Evolutionary conservation across 176 grass and related monocot genomes (phyloP).

Genomic region (Oryza brachyantha): DNA sequence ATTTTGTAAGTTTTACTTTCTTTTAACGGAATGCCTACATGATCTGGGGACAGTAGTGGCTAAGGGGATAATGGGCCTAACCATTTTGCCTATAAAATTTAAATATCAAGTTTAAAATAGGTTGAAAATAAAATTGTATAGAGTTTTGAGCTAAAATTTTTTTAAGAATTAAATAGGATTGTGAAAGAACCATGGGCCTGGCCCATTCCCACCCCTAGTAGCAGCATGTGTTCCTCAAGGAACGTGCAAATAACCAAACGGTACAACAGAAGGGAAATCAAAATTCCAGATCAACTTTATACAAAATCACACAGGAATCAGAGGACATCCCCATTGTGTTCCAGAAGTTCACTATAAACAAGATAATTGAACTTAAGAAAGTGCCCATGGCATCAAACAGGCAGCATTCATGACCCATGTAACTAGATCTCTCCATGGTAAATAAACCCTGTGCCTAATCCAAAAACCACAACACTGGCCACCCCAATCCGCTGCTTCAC

Average conservation of each 20-base stretch:
- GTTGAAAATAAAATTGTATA: too few species aligned
- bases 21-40: background rate
- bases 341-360: constrained; percentile 38
- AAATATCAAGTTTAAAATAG: too few species aligned
- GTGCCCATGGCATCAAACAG: background rate
- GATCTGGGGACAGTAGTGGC: background rate
- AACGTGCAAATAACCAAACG: background rate
- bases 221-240: background rate
- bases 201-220: too few species aligned
- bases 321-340: background rate
- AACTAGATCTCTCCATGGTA: constrained; percentile 18
- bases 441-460: constrained; percentile 28
- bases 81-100: too few species aligned
- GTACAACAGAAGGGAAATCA: background rate
- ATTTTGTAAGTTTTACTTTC: too few species aligned
- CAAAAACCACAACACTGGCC: constrained; percentile 28
- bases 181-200: too few species aligned
- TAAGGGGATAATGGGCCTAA: too few species aligned
- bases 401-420: constrained; percentile 16
- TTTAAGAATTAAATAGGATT: too few species aligned
- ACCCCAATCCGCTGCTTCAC: background rate
- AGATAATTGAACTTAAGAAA: constrained; percentile 4
- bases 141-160: too few species aligned
- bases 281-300: constrained; percentile 38
- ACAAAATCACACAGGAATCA: constrained; percentile 12